A percentile compares a stretch with the other conserved stretches of the same genome.
These are phyloP conservation scores for Apiospora pterosperma DNA, from an alignment of 2,329 filamentous ascomycete genomes.

Conservation along the genomic window DNA sequence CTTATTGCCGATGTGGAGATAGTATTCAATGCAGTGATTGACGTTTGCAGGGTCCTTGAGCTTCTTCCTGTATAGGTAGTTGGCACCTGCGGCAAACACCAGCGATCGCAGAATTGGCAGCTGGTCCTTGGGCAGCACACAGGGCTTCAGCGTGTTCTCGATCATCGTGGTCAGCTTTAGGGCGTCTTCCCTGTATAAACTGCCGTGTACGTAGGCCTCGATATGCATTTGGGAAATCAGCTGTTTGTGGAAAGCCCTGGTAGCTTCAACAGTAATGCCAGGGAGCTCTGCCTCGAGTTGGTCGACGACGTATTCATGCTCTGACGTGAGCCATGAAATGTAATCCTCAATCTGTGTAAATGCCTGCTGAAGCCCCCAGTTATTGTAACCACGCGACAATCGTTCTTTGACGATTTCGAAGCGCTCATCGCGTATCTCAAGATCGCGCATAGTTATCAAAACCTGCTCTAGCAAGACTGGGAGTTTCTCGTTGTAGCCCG, in stretches of 20 bases:
- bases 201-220: slow-evolving; percentile 86
- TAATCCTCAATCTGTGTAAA: slow-evolving; percentile 86
- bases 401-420: slow-evolving; percentile 92
- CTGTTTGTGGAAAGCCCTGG: slow-evolving; percentile 75
- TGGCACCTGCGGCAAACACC: slow-evolving; percentile 73
- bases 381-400: slow-evolving; percentile 71
- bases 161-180: slow-evolving; percentile 79
- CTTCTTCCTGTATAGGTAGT: slow-evolving; percentile 77
- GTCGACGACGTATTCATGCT: slow-evolving; percentile 75
- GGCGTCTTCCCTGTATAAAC: slow-evolving; percentile 91
- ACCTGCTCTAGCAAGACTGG: slow-evolving; percentile 88
- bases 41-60: slow-evolving; percentile 86
- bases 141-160: slow-evolving; percentile 72
- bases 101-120: slow-evolving; percentile 78
- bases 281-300: slow-evolving; percentile 76
- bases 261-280: slow-evolving; percentile 68
- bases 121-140: slow-evolving; percentile 71
- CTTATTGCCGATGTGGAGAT: slow-evolving; percentile 66
- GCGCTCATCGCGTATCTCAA: slow-evolving; percentile 80
- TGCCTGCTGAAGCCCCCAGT: slow-evolving; percentile 83
- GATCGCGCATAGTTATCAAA: slow-evolving; percentile 75
- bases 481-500: slow-evolving; percentile 96
- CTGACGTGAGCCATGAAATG: slow-evolving; percentile 73
- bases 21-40: slow-evolving; percentile 81
- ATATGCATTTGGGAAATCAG: slow-evolving; percentile 81